A percentile compares a stretch with the other conserved stretches of the same genome.
Evolutionary conservation across 257 asterid genomes (phyloP).

Genomic region (Plectranthus barbatus): DNA sequence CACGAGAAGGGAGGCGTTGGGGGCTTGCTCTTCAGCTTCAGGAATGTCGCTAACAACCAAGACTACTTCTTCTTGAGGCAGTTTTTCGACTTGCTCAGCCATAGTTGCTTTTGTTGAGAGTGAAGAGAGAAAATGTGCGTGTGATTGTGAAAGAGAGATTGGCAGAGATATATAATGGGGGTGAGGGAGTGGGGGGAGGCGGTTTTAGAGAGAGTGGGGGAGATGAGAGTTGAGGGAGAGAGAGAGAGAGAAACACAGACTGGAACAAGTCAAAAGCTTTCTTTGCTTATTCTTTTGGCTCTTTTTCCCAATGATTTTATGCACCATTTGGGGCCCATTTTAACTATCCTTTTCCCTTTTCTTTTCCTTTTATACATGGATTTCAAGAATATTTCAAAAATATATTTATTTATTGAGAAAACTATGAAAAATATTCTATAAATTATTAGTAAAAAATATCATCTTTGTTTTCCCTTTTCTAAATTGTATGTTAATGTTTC

Average conservation of each 20-base stretch:
- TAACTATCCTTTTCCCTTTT: too few species aligned
- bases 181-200: neutral
- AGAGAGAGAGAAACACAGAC: neutral
- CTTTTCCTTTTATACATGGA: too few species aligned
- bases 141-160: neutral
- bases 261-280: too few species aligned
- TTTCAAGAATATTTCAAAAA: too few species aligned
- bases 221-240: neutral
- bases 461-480: too few species aligned
- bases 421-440: too few species aligned
- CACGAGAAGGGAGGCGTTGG: neutral
- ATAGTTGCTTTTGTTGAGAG: neutral
- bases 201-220: neutral
- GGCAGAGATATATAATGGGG: neutral
- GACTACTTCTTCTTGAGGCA: neutral
- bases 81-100: constrained; percentile 8
- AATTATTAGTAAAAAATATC: too few species aligned
- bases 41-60: constrained; percentile 10
- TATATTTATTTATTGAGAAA: too few species aligned
- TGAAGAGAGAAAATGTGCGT: neutral
- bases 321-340: too few species aligned
- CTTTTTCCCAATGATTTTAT: too few species aligned
- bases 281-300: too few species aligned
- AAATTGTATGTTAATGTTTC: too few species aligned
- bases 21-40: neutral